A percentile compares a stretch with the other conserved stretches of the same genome.
Evolutionary conservation across 371 early-diverging fungal species (phyloP).

Genomic region (Apophysomyces variabilis): DNA sequence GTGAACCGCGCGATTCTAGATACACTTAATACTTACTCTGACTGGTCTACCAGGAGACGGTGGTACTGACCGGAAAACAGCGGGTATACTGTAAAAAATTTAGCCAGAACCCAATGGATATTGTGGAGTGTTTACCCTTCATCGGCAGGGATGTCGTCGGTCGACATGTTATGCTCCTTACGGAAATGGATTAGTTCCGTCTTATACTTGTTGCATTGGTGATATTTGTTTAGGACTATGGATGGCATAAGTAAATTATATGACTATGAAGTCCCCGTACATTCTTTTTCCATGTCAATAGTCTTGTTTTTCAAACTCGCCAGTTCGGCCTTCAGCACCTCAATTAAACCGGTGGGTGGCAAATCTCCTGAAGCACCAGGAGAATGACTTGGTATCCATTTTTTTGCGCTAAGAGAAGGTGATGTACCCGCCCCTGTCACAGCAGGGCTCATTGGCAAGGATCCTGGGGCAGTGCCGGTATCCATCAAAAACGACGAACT

Average conservation of each 20-base stretch:
- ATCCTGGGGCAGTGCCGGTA: conserved; percentile 25
- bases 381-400: conserved; percentile 59
- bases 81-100: conserved; percentile 35
- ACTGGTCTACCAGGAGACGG: conserved; percentile 51
- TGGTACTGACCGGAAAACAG: conserved; percentile 51
- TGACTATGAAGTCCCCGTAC: conserved; percentile 34
- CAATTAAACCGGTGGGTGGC: conserved; percentile 58
- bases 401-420: conserved; percentile 46
- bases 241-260: background rate
- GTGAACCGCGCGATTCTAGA: background rate
- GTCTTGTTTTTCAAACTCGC: conserved; percentile 62
- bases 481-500: conserved; percentile 29
- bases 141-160: conserved; percentile 61
- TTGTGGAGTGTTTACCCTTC: conserved; percentile 45
- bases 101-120: background rate
- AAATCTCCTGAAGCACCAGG: conserved; percentile 46
- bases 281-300: conserved; percentile 77
- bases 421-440: conserved; percentile 35
- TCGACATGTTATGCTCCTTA: conserved; percentile 60
- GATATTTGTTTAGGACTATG: conserved; percentile 63
- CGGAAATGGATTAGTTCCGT: conserved; percentile 73
- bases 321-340: conserved; percentile 74
- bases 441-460: conserved; percentile 39
- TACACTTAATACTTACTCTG: conserved; percentile 27
- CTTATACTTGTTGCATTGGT: conserved; percentile 72